phyloP scores from a whole-genome alignment of 208 protist genomes.

The Acanthamoeba royreba region DNA sequence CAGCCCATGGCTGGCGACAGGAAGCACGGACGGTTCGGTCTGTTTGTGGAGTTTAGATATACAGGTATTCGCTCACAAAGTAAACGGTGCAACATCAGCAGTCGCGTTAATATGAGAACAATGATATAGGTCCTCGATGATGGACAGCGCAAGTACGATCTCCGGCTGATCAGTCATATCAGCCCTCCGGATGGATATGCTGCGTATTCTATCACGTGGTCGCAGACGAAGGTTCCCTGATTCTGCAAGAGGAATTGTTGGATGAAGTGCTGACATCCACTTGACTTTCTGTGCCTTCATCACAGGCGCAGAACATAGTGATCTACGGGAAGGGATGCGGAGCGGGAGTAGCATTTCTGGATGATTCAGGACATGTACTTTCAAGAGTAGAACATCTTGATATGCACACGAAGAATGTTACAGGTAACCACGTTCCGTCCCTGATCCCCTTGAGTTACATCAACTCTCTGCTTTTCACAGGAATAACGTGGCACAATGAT shows the following conservation, averaged over 20 bases:
- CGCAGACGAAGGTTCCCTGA: neutral
- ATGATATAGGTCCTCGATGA: neutral
- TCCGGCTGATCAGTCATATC: neutral
- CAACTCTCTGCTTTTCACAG: too few relatives aligned
- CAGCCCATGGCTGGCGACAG: neutral
- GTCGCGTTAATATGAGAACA: neutral
- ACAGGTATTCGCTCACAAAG: too few relatives aligned
- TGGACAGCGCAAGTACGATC: neutral
- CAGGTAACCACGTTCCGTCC: neutral
- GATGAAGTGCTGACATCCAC: too few relatives aligned
- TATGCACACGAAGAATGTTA: neutral
- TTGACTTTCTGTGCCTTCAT: neutral
- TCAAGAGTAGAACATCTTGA: neutral
- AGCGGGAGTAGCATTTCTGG: neutral
- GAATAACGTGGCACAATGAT: neutral
- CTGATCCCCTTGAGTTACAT: neutral
- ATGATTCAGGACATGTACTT: neutral
- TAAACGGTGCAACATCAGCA: too few relatives aligned
- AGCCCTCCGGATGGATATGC: neutral
- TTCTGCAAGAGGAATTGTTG: too few relatives aligned
- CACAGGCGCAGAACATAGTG: neutral
- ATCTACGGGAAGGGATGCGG: neutral
- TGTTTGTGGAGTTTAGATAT: neutral
- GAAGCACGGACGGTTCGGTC: neutral
- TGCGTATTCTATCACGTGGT: neutral